Percentiles rank a stretch among this genome's conserved stretches.
phyloP scores from a whole-genome alignment of 495 filamentous ascomycete species.

The Chaetomium cochliodes region DNA sequence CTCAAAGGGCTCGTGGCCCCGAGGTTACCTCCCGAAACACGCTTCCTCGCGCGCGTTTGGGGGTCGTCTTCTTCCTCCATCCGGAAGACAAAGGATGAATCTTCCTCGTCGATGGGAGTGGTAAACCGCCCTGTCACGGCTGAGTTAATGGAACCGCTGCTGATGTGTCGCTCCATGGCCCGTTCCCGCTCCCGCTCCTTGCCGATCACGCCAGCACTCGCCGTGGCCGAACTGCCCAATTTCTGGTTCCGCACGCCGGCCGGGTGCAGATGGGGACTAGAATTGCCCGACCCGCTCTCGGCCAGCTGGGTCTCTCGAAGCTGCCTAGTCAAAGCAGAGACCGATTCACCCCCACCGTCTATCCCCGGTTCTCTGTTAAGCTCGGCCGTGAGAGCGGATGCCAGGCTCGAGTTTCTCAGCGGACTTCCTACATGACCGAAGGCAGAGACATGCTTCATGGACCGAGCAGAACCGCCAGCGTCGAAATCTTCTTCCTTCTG shows the following conservation, averaged over 20 bases:
- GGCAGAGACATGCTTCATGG: constrained; percentile 50
- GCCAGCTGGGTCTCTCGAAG: constrained; percentile 56
- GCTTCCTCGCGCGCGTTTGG: constrained; percentile 46
- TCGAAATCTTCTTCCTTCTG: constrained; percentile 68
- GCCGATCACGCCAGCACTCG: constrained; percentile 35
- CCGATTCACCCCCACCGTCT: constrained; percentile 48
- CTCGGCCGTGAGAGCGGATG: constrained; percentile 65
- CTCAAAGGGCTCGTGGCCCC: constrained; percentile 38
- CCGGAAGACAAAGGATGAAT: constrained; percentile 71
- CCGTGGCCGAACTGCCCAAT: constrained; percentile 26
- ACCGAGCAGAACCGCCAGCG: constrained; percentile 24
- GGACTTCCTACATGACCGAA: constrained; percentile 93
- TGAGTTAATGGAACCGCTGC: constrained; percentile 51
- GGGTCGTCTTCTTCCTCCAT: constrained; percentile 74
- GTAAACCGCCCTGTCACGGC: constrained; percentile 53
- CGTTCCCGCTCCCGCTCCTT: constrained; percentile 38
- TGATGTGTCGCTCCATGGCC: constrained; percentile 51
- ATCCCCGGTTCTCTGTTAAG: constrained; percentile 46
- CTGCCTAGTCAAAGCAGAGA: constrained; percentile 71
- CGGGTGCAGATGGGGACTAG: constrained; percentile 44
- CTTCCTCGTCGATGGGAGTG: constrained; percentile 73
- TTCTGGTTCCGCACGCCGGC: constrained; percentile 35
- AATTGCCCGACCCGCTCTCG: constrained; percentile 39
- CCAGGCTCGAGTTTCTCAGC: constrained; percentile 75
- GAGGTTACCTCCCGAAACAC: constrained; percentile 36